phyloP scores from a whole-genome alignment of 164 flowering plant species.

The Kalanchoe fedtschenkoi region DNA sequence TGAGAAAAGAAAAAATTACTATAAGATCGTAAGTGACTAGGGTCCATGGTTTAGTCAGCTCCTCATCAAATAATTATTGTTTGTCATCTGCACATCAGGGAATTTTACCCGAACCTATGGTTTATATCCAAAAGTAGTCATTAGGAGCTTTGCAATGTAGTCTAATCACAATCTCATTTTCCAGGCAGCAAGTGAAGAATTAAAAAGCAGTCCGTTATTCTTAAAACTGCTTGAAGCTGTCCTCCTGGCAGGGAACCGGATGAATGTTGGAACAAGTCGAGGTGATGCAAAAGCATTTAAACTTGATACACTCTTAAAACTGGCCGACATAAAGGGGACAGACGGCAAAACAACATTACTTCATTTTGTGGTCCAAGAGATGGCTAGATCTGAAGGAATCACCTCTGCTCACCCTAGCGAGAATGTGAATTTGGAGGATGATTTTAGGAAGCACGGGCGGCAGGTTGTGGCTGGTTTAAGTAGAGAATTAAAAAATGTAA shows the following conservation, averaged over 20 bases:
- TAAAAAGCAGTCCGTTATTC: constrained; percentile 79
- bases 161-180: constrained; percentile 12
- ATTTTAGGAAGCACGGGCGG: constrained; percentile 68
- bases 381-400: constrained; percentile 63
- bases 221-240: constrained; percentile 97
- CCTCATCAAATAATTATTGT: not conserved
- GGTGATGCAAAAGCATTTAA: constrained; percentile 95
- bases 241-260: constrained; percentile 85
- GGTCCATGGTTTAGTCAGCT: not conserved
- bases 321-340: constrained; percentile 83
- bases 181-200: constrained; percentile 84
- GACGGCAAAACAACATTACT: constrained; percentile 97
- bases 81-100: too few species aligned
- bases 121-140: not conserved
- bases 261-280: constrained; percentile 95
- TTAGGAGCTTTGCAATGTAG: not conserved
- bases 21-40: not conserved
- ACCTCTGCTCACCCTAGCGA: constrained; percentile 23
- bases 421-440: constrained; percentile 32
- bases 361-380: constrained; percentile 98
- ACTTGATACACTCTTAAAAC: constrained; percentile 81
- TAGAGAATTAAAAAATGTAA: constrained; percentile 70
- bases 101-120: too few species aligned
- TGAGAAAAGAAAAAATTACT: not conserved
- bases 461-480: constrained; percentile 71